Evolutionary conservation across 225 moss, liverwort and hornwort species (phyloP), one percentile per base, ranked within the genome.

Genomic region (Pleurozium schreberi): DNA sequence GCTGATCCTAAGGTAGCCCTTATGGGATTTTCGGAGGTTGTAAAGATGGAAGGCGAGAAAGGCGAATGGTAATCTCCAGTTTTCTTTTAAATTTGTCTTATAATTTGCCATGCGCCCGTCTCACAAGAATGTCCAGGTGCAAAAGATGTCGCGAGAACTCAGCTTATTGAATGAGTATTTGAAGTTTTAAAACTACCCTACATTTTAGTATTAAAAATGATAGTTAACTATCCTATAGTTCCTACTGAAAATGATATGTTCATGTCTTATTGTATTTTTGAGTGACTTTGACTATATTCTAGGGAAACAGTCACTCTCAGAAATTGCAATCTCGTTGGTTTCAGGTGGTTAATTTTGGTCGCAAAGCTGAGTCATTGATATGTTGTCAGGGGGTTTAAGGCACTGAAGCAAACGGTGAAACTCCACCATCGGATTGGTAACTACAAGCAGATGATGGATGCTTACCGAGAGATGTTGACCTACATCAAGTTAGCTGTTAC

Each of bases 401-500:
- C 98, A 64, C 91, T 98, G 89, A 98, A 98, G 94, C 98, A 98
- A 89, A 98, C 97, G 62, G 98, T 98, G 82, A 98, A 98, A 91
- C 93, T 98, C 82, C 98, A 98, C 62, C 96, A 98, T 90, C 94
- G 97, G 83, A 89, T 98, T 80, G 96, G 97, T 76, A 98, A 98
- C 70, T 98, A 98, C 92, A 96, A 97, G 91, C 95, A 97, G 93
- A 98, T 98, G 98, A 98, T 98, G 97, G 95, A 97, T 92, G 96
- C 98, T 42, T 98, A 98, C 91, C 95, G 98, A 91, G 98, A 97
- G 92, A 98, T 98, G 98, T 91, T 98, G 84, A 97, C 97, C 17
- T 98, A 98, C 91, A 98, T 98, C 84, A 98, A 96, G 86, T 98
- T 97, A 45, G 97, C 97, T 90, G 98, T 98, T 55, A 98, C 98